Evolutionary conservation across 169 alveolate genomes (phyloP).

Genomic region (Theileria parva): DNA sequence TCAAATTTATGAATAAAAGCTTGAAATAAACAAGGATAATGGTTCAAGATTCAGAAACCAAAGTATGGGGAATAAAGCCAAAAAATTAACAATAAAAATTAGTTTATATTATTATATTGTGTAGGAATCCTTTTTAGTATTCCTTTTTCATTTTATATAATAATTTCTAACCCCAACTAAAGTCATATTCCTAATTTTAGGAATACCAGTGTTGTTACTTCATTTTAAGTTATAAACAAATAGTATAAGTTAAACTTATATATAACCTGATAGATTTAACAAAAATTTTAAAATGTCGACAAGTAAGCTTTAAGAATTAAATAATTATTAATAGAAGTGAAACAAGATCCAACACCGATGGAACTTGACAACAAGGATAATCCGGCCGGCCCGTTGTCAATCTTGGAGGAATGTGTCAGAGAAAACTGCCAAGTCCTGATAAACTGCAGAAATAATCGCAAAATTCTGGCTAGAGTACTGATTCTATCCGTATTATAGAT

Average conservation of each 20-base stretch:
- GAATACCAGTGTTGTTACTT: background rate
- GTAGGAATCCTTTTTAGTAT: background rate
- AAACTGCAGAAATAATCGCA: slow-evolving; percentile 96
- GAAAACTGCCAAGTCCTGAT: slow-evolving; percentile 94
- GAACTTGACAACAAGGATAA: slow-evolving; percentile 82
- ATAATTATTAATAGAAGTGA: background rate
- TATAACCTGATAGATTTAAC: background rate
- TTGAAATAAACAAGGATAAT: background rate
- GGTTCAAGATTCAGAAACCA: background rate
- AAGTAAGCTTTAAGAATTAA: slow-evolving; percentile 15
- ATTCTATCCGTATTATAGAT: background rate
- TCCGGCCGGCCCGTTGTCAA: slow-evolving; percentile 94
- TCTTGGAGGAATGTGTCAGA: slow-evolving; percentile 92
- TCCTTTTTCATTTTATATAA: background rate
- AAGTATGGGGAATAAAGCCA: background rate
- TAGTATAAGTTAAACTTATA: background rate
- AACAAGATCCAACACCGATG: slow-evolving; percentile 18
- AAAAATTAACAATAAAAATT: background rate
- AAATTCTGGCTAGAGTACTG: slow-evolving; percentile 92
- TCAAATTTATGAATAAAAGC: background rate
- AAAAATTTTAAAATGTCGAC: slow-evolving; percentile 15
- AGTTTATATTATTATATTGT: background rate
- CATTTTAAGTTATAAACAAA: background rate
- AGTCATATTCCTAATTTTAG: background rate
- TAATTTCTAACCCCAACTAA: background rate